Evolutionary conservation across 257 asterid genomes (phyloP), one percentile per base, ranked within the genome.

Genomic region (Solanum pinnatisectum): DNA sequence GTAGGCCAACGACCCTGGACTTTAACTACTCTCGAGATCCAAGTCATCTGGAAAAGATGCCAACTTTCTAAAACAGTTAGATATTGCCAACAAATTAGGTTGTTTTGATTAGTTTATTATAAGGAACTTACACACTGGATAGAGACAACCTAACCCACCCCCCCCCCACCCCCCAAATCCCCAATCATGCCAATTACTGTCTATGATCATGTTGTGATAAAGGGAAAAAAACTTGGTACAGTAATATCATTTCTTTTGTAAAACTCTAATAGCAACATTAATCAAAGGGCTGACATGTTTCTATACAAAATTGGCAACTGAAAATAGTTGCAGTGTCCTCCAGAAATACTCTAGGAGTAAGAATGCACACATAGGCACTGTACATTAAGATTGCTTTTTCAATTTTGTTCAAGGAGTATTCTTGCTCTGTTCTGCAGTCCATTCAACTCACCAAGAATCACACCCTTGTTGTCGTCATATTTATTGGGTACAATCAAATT

Each of bases 341-440:
- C 42, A 46, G 85, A 32, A 77, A n/a, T 42, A 52, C 42, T 27
- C 30, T 49, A 46, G 84, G 70, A 81, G 27, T 49, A 49, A 82
- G 32, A 49, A 82, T 82, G 70, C 70, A 32, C 44, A 32, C 30
- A 3, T 82, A 30, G 42, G 42, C 15, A 22, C 89, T 86, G 89
- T 90, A 90, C 91, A 88, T 22, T 27, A n/a, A 27, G 49, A 40
- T 79, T 60, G 39, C 68, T 35, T 79, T 30, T 39, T 85, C 91
- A 91, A 32, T 59, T 76, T 90, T 93, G 94, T 84, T 89, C 91
- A 10, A 96, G 89, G 78, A 95, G 92, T 88, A 90, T 86, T 91
- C 93, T 94, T 8, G 93, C 93, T 91, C 89, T 91, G 85, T 60
- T 78, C 88, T 95, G 99, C 90, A 96, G 92, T 88, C 90, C 92